Base-by-base conservation (phyloP, 2,329 filamentous ascomycete species). In the Albifimbria verrucaria region DNA sequence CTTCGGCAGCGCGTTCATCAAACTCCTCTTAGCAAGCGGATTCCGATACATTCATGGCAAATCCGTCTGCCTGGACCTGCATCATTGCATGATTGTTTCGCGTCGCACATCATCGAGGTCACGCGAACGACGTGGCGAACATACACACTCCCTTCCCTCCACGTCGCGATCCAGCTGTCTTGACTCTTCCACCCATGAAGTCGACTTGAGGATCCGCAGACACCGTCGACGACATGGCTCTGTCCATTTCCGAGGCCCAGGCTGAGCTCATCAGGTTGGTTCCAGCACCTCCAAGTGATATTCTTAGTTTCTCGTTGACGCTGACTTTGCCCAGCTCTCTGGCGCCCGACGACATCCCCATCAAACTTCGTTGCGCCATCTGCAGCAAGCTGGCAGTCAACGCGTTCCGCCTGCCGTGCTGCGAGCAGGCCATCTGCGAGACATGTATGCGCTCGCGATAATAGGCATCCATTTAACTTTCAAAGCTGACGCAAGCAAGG, bases 371-470 rank as follows among this genome's bases (percentile, higher is more conserved):
- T 72, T 99, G 94, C 77, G 91, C 91, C 50, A 90, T 91, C 62
- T 99, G 94, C 74, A 94, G 89, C 75, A 92, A 90, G 70, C 80
- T 97, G 54, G 92, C 92, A 25, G 78, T 96, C 59, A 95, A 97
- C 68, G 90, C 93, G 9, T 96, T 91, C 69, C 89, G 92, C 58
- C 79, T 97, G 24, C 90, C 92, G 2, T 99, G 94, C 73, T 99
- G 94, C 71, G 94, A 97, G 66, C 93, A 96, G 68, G 87, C 89
- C 41, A 96, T 97, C 54, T 97, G 94, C 77, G 89, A 93, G 66
- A 81, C 78, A 59, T 99, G 94, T 97, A 57, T 51, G 62, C 51
- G n/a, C 3, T 5, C 23, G 23, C 43, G 32, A 32, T 24, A 50
- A 21, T 43, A 15, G 7, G 17, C 46, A 15, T 59, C 22, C 28